Evolutionary conservation across 495 filamentous ascomycete genomes (phyloP).

Genomic region (Delitschia confertaspora): DNA sequence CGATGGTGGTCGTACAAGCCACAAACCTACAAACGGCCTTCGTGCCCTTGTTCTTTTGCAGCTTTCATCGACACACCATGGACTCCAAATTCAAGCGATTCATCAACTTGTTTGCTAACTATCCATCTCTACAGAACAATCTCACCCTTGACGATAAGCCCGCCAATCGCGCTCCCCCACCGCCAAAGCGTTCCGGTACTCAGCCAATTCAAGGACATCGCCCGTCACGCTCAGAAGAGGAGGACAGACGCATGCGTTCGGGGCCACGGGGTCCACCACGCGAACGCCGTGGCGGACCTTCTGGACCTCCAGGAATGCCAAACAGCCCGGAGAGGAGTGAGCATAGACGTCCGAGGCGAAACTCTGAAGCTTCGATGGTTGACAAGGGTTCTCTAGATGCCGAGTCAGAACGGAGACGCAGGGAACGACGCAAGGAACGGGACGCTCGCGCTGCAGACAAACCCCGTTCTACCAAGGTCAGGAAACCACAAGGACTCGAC

Average conservation of each 20-base stretch:
- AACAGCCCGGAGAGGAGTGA: constrained; percentile 37
- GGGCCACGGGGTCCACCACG: constrained; percentile 24
- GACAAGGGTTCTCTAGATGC: constrained; percentile 54
- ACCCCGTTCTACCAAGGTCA: constrained; percentile 39
- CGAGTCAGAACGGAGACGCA: constrained; percentile 66
- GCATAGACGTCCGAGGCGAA: constrained; percentile 59
- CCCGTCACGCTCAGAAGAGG: constrained; percentile 33
- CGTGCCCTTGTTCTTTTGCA: background rate
- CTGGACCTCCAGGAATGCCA: constrained; percentile 39
- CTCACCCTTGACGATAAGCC: constrained; percentile 30
- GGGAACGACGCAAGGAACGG: constrained; percentile 66
- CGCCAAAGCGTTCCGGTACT: constrained; percentile 25
- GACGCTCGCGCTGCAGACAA: constrained; percentile 49
- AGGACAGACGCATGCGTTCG: constrained; percentile 36
- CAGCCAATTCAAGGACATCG: constrained; percentile 28
- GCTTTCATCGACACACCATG: constrained; percentile 23
- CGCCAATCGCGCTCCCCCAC: constrained; percentile 5
- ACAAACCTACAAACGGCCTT: background rate
- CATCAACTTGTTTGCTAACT: constrained; percentile 34
- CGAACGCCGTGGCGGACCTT: constrained; percentile 32
- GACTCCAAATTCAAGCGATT: constrained; percentile 30
- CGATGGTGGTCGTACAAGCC: constrained; percentile 16
- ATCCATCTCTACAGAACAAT: constrained; percentile 29
- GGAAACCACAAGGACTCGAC: constrained; percentile 60
- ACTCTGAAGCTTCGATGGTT: constrained; percentile 88